Conservation (phyloP, 176 grass and related monocot genomes). For the Phragmites australis region DNA sequence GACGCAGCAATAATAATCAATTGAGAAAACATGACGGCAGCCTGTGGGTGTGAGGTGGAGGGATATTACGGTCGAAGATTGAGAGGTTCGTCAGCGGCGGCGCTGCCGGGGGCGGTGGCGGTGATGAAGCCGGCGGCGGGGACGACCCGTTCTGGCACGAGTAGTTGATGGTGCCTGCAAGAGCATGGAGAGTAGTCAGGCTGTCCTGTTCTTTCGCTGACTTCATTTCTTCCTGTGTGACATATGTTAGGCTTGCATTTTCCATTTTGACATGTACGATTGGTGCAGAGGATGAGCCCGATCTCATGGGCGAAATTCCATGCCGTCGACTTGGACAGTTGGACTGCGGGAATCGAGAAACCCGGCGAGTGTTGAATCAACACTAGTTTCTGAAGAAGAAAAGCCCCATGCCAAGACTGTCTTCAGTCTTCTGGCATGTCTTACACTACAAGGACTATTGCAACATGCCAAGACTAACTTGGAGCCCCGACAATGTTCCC, state of each 20-base stretch:
- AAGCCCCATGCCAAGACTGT: not conserved
- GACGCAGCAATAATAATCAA: not conserved
- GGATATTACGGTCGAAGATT: slow-evolving; percentile 36
- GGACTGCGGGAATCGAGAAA: not conserved
- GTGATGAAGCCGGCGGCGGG: not conserved
- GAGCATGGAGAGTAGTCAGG: no score
- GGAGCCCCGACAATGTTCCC: not conserved
- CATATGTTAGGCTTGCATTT: not conserved
- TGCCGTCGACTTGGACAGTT: not conserved
- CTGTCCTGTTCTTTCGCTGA: not conserved
- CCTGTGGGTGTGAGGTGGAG: not conserved
- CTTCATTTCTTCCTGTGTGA: not conserved
- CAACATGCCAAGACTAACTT: not conserved
- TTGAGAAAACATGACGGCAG: not conserved
- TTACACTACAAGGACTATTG: not conserved
- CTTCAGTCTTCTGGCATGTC: not conserved
- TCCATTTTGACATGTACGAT: no score
- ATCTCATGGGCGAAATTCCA: not conserved
- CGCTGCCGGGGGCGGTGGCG: not conserved
- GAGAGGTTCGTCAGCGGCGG: slow-evolving; percentile 26
- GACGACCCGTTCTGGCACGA: slow-evolving; percentile 35
- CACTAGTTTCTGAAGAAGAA: not conserved
- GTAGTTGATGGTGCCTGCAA: slow-evolving; percentile 52
- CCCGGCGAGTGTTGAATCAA: not conserved
- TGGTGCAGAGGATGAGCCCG: no score